Evolutionary conservation across 2,329 filamentous ascomycete species (phyloP).

Genomic region (Arthrobotrys pseudoclavata): DNA sequence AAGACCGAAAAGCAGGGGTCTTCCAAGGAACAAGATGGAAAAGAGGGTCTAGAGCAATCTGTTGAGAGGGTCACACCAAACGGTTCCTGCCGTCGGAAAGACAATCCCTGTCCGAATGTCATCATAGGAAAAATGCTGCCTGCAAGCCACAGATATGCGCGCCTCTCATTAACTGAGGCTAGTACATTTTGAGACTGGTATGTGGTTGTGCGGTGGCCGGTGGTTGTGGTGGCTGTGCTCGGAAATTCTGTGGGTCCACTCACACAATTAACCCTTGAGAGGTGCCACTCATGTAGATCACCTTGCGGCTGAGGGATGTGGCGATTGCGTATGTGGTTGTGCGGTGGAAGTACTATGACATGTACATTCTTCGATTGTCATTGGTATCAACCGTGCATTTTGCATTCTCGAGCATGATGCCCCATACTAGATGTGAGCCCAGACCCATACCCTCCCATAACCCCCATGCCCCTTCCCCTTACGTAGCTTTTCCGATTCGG

Average conservation of each 20-base stretch:
- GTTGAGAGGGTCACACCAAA: conserved; percentile 36
- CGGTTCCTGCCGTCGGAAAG: conserved; percentile 39
- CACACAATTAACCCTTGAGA: neutral
- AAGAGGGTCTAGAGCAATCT: conserved; percentile 42
- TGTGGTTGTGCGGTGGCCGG: neutral
- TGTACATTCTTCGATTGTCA: conserved; percentile 19
- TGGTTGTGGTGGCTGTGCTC: conserved; percentile 56
- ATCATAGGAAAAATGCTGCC: conserved; percentile 42
- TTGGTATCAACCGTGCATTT: conserved; percentile 33
- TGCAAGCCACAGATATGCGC: conserved; percentile 58
- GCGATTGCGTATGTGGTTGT: conserved; percentile 55
- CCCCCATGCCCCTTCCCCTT: conserved; percentile 7
- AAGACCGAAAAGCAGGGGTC: neutral
- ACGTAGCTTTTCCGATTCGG: conserved; percentile 38
- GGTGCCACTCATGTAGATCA: conserved; percentile 48
- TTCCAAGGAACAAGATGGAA: conserved; percentile 12
- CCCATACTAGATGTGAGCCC: neutral
- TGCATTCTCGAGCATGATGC: conserved; percentile 46
- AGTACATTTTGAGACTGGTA: conserved; percentile 54
- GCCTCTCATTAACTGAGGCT: conserved; percentile 56
- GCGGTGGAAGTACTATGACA: conserved; percentile 2
- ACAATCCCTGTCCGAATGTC: conserved; percentile 23
- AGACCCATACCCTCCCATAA: neutral
- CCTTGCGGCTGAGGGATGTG: conserved; percentile 56
- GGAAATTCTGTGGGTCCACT: conserved; percentile 22